These are phyloP conservation scores for Viola pubescens DNA, from an alignment of 441 rosid genomes.

Conservation along the genomic window DNA sequence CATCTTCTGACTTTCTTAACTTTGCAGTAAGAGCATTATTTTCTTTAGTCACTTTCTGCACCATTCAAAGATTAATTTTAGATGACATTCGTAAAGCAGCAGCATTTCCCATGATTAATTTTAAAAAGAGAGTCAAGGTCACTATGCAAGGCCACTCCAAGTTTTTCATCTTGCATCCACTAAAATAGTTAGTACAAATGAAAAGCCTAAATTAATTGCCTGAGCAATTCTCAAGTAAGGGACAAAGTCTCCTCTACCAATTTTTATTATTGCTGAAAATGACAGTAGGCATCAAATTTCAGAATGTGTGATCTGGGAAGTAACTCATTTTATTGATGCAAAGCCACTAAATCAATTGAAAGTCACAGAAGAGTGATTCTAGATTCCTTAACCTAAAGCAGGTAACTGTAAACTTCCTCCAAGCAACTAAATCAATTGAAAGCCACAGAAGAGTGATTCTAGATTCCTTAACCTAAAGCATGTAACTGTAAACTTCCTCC, in stretches of 20 bases:
- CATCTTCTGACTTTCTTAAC: conserved; percentile 57
- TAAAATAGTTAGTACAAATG: background rate
- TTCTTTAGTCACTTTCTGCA: conserved; percentile 65
- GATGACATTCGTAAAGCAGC: background rate
- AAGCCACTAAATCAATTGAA: no score
- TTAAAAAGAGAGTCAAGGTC: background rate
- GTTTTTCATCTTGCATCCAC: background rate
- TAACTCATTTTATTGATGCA: no score
- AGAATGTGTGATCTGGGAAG: no score
- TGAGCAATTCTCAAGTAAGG: background rate
- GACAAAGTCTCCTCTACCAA: no score
- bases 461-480: background rate
- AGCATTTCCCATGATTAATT: background rate
- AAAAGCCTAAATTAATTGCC: background rate
- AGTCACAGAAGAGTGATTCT: background rate
- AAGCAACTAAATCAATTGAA: no score
- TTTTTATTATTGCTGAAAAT: no score
- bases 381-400: background rate
- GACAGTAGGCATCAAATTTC: no score
- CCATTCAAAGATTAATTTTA: conserved; percentile 21
- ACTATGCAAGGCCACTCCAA: background rate
- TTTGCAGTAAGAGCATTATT: conserved; percentile 56
- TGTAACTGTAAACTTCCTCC: background rate
- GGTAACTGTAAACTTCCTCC: background rate
- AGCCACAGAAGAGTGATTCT: background rate